Evolutionary conservation across 2,329 filamentous ascomycete genomes (phyloP).

Genomic region (Hirsutella thompsonii): DNA sequence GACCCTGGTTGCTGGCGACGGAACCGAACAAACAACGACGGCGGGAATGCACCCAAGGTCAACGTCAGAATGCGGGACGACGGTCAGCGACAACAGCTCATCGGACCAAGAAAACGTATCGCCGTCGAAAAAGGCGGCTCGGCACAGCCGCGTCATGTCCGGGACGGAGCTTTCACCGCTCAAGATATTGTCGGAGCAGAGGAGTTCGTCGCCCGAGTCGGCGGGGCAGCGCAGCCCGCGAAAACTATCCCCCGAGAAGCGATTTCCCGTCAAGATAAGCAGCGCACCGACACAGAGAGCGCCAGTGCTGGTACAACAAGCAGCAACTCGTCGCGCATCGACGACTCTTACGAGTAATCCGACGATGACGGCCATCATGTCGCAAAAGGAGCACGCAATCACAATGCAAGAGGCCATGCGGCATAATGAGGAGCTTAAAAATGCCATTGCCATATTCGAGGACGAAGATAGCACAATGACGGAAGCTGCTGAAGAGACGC

Average conservation of each 20-base stretch:
- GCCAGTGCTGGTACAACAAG: conserved; percentile 1
- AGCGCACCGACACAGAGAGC: conserved; percentile 15
- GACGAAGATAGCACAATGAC: conserved; percentile 26
- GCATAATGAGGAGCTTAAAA: conserved; percentile 42
- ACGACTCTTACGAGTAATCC: too few species aligned
- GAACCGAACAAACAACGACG: too few species aligned
- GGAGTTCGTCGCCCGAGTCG: conserved; percentile 10
- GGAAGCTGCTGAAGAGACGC: conserved; percentile 9
- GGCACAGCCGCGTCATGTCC: conserved; percentile 42
- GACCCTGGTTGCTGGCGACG: neutral
- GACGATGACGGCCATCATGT: conserved; percentile 1
- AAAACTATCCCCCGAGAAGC: conserved; percentile 38
- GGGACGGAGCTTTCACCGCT: conserved; percentile 44
- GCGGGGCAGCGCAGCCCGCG: conserved; percentile 26
- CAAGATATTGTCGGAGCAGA: conserved; percentile 35
- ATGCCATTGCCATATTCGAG: conserved; percentile 50
- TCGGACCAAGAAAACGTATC: conserved; percentile 33
- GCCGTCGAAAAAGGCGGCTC: conserved; percentile 26
- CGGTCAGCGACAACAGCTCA: conserved; percentile 17
- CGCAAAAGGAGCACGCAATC: conserved; percentile 24
- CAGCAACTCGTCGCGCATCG: too few species aligned
- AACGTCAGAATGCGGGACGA: conserved; percentile 13
- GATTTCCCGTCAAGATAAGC: conserved; percentile 49
- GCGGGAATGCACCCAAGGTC: too few species aligned
- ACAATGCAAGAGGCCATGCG: conserved; percentile 40